These are phyloP conservation scores for Brassica nigra DNA, from an alignment of 345 rosid species.

Conservation along the genomic window DNA sequence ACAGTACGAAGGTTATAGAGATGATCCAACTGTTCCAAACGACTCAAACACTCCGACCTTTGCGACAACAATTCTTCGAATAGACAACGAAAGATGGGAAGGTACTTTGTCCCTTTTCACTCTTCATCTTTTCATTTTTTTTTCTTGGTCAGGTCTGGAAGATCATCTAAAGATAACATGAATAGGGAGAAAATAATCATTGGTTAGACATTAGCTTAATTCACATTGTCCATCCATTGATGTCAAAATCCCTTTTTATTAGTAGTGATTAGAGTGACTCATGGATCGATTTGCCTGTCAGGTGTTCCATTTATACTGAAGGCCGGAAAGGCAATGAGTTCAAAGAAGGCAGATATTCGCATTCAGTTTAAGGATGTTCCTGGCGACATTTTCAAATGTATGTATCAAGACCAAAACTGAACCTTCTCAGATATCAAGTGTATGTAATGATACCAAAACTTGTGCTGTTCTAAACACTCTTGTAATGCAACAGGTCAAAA, in stretches of 20 bases:
- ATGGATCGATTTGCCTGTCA: slow-evolving; percentile 37
- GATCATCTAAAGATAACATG: background rate
- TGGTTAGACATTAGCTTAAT: background rate
- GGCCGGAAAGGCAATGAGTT: slow-evolving; percentile 97
- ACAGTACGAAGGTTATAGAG: slow-evolving; percentile 87
- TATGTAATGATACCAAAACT: too few relatives aligned
- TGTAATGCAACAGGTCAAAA: slow-evolving; percentile 57
- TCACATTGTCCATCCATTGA: background rate
- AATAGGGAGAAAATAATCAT: background rate
- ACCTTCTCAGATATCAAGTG: background rate
- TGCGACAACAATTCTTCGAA: slow-evolving; percentile 78
- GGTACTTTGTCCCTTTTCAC: slow-evolving; percentile 45
- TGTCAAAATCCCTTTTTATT: background rate
- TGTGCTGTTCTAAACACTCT: slow-evolving; percentile 5
- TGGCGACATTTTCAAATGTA: slow-evolving; percentile 96
- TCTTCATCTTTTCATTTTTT: slow-evolving; percentile 3
- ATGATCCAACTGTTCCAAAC: slow-evolving; percentile 95
- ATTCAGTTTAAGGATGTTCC: slow-evolving; percentile 99
- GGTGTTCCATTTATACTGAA: slow-evolving; percentile 96
- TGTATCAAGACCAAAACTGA: slow-evolving; percentile 12
- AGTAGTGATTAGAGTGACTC: slow-evolving; percentile 2
- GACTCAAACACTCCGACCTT: slow-evolving; percentile 92
- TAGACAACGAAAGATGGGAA: slow-evolving; percentile 99
- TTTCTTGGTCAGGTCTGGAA: background rate
- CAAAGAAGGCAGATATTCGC: slow-evolving; percentile 98